Evolutionary conservation across 352 stramenopile genomes (phyloP).

Genomic region (Pythium phragmiticola): DNA sequence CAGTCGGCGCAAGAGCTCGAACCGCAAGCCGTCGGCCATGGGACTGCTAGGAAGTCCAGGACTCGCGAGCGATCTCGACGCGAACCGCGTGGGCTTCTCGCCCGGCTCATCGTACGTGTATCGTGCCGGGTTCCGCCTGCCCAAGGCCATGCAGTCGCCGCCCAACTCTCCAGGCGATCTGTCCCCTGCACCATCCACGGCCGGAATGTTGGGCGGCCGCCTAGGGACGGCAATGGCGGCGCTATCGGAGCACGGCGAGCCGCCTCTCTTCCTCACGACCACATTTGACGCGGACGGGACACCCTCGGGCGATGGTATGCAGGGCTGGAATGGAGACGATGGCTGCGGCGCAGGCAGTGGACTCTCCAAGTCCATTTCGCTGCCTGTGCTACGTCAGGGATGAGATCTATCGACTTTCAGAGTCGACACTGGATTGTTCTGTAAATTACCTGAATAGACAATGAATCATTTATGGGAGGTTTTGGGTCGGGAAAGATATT

Average conservation of each 20-base stretch:
- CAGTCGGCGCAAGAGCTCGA: conserved; percentile 24
- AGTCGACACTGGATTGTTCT: not conserved
- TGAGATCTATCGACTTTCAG: not conserved
- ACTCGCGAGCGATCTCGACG: conserved; percentile 23
- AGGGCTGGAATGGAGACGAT: conserved; percentile 24
- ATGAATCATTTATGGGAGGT: conserved; percentile 1
- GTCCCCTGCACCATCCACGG: conserved; percentile 5
- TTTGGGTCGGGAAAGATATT: conserved; percentile 20
- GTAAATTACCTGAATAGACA: conserved; percentile 16
- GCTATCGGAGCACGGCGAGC: conserved; percentile 13
- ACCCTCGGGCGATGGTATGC: conserved; percentile 2
- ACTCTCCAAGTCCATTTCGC: conserved; percentile 31
- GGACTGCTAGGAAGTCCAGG: conserved; percentile 8
- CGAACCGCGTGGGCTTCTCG: conserved; percentile 27
- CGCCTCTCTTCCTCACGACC: conserved; percentile 19
- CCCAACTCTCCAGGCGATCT: conserved; percentile 23
- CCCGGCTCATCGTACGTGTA: conserved; percentile 29
- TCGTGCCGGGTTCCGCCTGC: conserved; percentile 29
- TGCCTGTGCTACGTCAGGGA: conserved; percentile 24
- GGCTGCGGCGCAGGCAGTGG: not conserved
- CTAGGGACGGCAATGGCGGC: conserved; percentile 11
- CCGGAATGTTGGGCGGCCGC: not conserved
- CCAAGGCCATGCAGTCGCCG: conserved; percentile 28
- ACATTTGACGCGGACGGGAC: conserved; percentile 11
- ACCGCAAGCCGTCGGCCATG: conserved; percentile 19